These are phyloP conservation scores for Rhodotorula sp. DNA, from an alignment of 1,284 basidiomycete genomes.

Conservation along the genomic window DNA sequence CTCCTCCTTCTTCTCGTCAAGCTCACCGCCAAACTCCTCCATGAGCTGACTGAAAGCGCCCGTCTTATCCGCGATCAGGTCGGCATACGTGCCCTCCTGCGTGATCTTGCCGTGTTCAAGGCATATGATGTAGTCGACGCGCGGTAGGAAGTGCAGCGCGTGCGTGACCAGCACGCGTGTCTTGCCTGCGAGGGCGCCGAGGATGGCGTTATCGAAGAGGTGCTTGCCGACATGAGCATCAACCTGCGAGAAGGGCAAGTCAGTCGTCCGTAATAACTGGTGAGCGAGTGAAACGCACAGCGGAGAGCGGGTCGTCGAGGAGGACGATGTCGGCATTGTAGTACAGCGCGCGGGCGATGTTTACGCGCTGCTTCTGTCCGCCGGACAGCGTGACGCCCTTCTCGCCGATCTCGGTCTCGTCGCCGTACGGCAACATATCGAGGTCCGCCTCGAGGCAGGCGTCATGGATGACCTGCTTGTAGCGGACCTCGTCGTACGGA, in stretches of 20 bases:
- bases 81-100: slow-evolving; percentile 70
- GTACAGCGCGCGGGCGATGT: slow-evolving; percentile 82
- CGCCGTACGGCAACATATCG: slow-evolving; percentile 75
- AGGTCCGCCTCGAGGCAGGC: slow-evolving; percentile 77
- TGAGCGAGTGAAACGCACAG: slow-evolving; percentile 19
- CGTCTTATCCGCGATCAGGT: slow-evolving; percentile 62
- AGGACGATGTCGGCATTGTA: slow-evolving; percentile 81
- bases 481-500: slow-evolving; percentile 73
- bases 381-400: slow-evolving; percentile 54
- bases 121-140: slow-evolving; percentile 68
- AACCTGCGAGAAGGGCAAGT: slow-evolving; percentile 49
- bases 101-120: slow-evolving; percentile 69
- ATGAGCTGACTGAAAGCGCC: slow-evolving; percentile 75
- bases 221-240: slow-evolving; percentile 85
- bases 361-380: slow-evolving; percentile 68
- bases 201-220: slow-evolving; percentile 80
- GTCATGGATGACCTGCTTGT: slow-evolving; percentile 72
- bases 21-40: slow-evolving; percentile 64
- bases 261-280: slow-evolving; percentile 57
- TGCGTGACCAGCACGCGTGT: slow-evolving; percentile 83
- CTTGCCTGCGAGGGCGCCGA: slow-evolving; percentile 67
- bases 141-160: slow-evolving; percentile 75
- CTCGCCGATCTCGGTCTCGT: slow-evolving; percentile 89
- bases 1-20: slow-evolving; percentile 56
- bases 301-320: slow-evolving; percentile 69